Percentiles rank a stretch among this genome's conserved stretches.
Conservation (phyloP, 129 eudicot genomes). For the Chrysanthemum makinoi region DNA sequence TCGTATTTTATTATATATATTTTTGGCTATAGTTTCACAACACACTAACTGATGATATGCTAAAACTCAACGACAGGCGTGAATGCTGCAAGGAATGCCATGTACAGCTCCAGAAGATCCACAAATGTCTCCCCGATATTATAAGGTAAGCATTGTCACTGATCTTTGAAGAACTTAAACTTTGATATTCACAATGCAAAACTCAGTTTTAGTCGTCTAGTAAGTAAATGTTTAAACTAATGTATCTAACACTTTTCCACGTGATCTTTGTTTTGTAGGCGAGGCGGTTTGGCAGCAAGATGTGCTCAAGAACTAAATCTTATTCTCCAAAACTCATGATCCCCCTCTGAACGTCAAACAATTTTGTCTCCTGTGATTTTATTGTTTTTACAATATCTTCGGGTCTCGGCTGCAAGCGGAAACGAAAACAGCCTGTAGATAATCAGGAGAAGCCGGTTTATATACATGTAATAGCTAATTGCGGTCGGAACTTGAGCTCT, state of each 20-base stretch:
- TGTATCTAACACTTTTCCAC: conserved; percentile 1
- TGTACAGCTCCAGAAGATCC: conserved; percentile 65
- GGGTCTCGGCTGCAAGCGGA: conserved; percentile 14
- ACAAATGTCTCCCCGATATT: conserved; percentile 62
- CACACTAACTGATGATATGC: conserved; percentile 18
- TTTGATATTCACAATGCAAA: not conserved
- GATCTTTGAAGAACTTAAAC: not conserved
- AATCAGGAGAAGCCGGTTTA: conserved; percentile 22
- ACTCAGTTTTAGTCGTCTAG: too few species aligned
- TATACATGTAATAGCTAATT: conserved; percentile 13
- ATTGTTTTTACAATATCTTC: conserved; percentile 1
- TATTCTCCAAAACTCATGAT: conserved; percentile 55
- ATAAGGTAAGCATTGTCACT: conserved; percentile 48
- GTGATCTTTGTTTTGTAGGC: conserved; percentile 40
- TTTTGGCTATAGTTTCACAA: too few species aligned
- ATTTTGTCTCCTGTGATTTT: conserved; percentile 41
- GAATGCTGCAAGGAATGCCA: conserved; percentile 78
- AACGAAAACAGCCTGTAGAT: conserved; percentile 24
- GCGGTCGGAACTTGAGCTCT: conserved; percentile 18
- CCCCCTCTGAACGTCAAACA: conserved; percentile 22
- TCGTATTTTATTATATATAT: too few species aligned
- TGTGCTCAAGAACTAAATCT: conserved; percentile 72
- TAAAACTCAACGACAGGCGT: conserved; percentile 46
- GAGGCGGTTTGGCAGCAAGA: conserved; percentile 81
- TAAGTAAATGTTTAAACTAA: not conserved